Percentiles rank a stretch among this genome's conserved stretches.
phyloP scores from a whole-genome alignment of 106 monocot species.

The Acanthochlamys bracteata region DNA sequence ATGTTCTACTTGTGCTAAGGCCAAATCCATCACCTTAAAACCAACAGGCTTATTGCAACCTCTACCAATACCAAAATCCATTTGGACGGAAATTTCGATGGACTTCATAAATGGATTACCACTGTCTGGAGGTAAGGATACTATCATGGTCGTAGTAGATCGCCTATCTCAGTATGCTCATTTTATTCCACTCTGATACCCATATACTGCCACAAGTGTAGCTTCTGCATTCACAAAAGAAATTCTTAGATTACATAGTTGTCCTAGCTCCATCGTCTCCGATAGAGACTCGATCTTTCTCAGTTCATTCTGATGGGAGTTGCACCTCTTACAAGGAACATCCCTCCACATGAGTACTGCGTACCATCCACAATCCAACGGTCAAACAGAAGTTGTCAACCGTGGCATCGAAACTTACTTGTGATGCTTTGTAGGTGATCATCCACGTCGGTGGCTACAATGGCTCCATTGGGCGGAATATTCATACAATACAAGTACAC shows the following conservation, averaged over 20 bases:
- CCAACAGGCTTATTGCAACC: constrained; percentile 7
- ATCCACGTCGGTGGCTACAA: not conserved
- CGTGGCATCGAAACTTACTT: not conserved
- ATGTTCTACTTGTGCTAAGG: not conserved
- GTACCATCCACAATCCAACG: not conserved
- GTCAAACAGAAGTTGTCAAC: not conserved
- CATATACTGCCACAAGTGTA: not conserved
- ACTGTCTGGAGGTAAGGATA: not conserved
- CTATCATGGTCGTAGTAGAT: constrained; percentile 1
- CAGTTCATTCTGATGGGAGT: not conserved
- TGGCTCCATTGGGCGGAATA: not conserved
- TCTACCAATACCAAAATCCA: constrained; percentile 2
- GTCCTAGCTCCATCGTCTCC: not conserved
- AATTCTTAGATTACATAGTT: not conserved
- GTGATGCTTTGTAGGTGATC: not conserved
- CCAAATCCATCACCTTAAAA: not conserved
- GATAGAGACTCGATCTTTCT: not conserved
- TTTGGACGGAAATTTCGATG: constrained; percentile 6
- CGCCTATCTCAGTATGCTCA: not conserved
- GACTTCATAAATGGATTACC: constrained; percentile 5
- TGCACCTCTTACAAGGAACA: not conserved
- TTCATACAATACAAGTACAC: not conserved
- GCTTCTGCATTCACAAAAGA: not conserved
- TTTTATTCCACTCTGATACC: not conserved
- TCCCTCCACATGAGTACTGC: not conserved